These are phyloP conservation scores for Waltergamsia citrina DNA, from an alignment of 2,329 filamentous ascomycete species.

Conservation along the genomic window DNA sequence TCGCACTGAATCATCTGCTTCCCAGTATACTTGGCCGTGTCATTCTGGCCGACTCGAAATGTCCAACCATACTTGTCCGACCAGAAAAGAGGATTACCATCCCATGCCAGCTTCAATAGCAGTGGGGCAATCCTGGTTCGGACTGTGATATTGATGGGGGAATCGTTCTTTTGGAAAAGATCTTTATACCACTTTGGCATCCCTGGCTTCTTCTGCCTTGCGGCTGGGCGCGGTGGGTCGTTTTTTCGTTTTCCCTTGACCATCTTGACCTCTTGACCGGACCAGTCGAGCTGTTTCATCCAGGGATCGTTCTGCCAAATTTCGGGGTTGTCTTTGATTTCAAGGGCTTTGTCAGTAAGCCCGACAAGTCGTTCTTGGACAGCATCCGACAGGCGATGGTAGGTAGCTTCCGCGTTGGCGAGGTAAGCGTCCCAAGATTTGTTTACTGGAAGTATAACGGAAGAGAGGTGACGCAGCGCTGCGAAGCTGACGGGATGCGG, in stretches of 20 bases:
- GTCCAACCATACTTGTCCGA: slow-evolving; percentile 91
- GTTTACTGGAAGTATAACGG: slow-evolving; percentile 86
- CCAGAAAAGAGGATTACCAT: slow-evolving; percentile 84
- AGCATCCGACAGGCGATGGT: slow-evolving; percentile 64
- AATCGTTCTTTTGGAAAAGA: slow-evolving; percentile 61
- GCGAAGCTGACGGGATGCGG: slow-evolving; percentile 97
- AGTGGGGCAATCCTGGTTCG: slow-evolving; percentile 82
- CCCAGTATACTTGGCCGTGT: slow-evolving; percentile 55
- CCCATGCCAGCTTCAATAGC: slow-evolving; percentile 77
- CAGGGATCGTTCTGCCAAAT: slow-evolving; percentile 76
- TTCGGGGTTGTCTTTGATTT: slow-evolving; percentile 58
- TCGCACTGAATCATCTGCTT: slow-evolving; percentile 68
- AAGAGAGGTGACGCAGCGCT: slow-evolving; percentile 83
- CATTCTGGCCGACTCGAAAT: slow-evolving; percentile 60
- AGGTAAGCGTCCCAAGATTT: slow-evolving; percentile 83
- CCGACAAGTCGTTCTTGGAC: slow-evolving; percentile 66
- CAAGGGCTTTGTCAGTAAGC: slow-evolving; percentile 68
- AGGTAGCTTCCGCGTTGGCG: slow-evolving; percentile 74
- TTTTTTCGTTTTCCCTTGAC: slow-evolving; percentile 83
- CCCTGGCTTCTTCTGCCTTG: slow-evolving; percentile 84
- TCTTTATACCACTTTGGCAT: slow-evolving; percentile 97
- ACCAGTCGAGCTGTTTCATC: slow-evolving; percentile 92
- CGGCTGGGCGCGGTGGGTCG: slow-evolving; percentile 67
- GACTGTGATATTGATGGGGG: slow-evolving; percentile 69
- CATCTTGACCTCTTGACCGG: slow-evolving; percentile 84